Evolutionary conservation across 139 green algal genomes (phyloP).

Genomic region (Chlamydomonas sp.): DNA sequence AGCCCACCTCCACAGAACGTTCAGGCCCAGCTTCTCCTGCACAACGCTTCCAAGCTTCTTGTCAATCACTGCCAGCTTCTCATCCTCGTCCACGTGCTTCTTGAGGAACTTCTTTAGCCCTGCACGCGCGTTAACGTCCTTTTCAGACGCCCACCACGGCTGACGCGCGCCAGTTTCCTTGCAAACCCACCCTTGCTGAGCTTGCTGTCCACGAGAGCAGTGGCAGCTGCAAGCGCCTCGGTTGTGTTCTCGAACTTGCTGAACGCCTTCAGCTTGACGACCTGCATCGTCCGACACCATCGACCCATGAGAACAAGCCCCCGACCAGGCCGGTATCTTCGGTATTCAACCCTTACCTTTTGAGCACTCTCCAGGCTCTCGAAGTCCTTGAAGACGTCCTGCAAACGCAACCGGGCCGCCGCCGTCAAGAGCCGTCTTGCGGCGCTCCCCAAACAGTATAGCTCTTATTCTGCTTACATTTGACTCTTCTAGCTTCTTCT

Average conservation of each 20-base stretch:
- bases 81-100: constrained; percentile 84
- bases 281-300: constrained; percentile 50
- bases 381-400: constrained; percentile 92
- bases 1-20: constrained; percentile 83
- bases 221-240: constrained; percentile 94
- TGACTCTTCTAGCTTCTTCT: constrained; percentile 89
- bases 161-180: background rate
- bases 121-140: constrained; percentile 32
- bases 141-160: background rate
- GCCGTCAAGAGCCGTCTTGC: constrained; percentile 30
- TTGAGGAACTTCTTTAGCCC: constrained; percentile 99
- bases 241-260: constrained; percentile 98
- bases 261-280: constrained; percentile 98
- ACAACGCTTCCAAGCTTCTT: constrained; percentile 97
- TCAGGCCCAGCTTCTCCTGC: constrained; percentile 98
- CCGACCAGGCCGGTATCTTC: too few relatives aligned
- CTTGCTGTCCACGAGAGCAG: constrained; percentile 95
- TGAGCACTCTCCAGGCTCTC: constrained; percentile 82
- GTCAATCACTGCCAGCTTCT: constrained; percentile 94
- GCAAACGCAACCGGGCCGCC: constrained; percentile 16
- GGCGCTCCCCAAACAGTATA: background rate
- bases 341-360: constrained; percentile 68
- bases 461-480: constrained; percentile 64
- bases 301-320: too few relatives aligned
- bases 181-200: constrained; percentile 87